Percentiles rank a stretch among this genome's conserved stretches.
phyloP scores from a whole-genome alignment of 305 asterid species.

The Fraxinus paxiana region DNA sequence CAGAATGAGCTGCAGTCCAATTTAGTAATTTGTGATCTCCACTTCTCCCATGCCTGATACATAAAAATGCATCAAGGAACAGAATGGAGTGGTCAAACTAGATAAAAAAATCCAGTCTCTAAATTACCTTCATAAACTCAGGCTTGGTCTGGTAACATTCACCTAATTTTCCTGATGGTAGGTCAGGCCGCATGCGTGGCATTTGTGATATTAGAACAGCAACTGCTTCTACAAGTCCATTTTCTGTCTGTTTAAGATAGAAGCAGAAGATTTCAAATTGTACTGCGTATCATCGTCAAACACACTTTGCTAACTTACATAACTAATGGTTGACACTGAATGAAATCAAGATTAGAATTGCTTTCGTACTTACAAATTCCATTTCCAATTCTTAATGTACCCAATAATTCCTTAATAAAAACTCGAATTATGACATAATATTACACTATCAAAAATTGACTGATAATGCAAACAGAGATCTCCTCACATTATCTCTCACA shows the following conservation, averaged over 20 bases:
- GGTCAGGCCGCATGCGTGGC: conserved; percentile 78
- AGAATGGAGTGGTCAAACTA: neutral
- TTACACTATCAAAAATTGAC: neutral
- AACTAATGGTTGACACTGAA: conserved; percentile 10
- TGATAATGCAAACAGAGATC: neutral
- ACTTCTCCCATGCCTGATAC: conserved; percentile 92
- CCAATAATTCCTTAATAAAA: neutral
- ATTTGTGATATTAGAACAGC: conserved; percentile 79
- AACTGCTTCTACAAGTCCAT: conserved; percentile 93
- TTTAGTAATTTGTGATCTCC: conserved; percentile 85
- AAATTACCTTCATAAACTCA: conserved; percentile 79
- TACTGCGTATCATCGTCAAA: neutral
- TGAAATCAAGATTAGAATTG: neutral
- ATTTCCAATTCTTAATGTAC: conserved; percentile 1
- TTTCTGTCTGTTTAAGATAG: conserved; percentile 66
- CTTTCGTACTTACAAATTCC: neutral
- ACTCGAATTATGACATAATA: neutral
- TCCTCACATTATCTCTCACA: neutral
- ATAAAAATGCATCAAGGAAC: conserved; percentile 21
- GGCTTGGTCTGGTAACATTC: conserved; percentile 73
- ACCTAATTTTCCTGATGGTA: conserved; percentile 57
- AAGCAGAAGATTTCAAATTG: conserved; percentile 23
- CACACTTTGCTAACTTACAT: conserved; percentile 4
- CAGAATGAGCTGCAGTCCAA: conserved; percentile 86
- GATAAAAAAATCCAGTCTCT: conserved; percentile 15